Evolutionary conservation across 768 basidiomycete genomes (phyloP).

Genomic region (Boletus reticuloceps): DNA sequence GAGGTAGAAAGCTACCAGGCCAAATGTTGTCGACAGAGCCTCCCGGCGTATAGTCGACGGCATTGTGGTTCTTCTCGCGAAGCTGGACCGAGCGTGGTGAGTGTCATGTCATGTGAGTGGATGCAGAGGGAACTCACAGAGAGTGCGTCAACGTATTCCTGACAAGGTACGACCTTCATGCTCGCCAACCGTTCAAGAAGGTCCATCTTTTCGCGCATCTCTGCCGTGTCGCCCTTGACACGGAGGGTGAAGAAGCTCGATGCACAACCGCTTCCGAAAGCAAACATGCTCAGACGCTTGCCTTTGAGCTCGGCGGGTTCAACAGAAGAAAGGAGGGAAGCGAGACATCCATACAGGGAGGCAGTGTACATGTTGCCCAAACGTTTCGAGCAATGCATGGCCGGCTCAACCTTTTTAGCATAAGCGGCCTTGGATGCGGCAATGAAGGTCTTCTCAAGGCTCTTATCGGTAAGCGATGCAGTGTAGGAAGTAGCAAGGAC

Average conservation of each 20-base stretch:
- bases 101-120: background rate
- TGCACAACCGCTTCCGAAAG: constrained; percentile 96
- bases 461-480: constrained; percentile 88
- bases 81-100: constrained; percentile 50
- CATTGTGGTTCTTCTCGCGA: constrained; percentile 96
- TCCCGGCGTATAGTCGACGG: constrained; percentile 76
- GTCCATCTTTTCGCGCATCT: constrained; percentile 80
- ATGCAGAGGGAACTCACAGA: constrained; percentile 41
- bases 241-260: constrained; percentile 87
- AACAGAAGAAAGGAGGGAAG: constrained; percentile 75
- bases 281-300: constrained; percentile 91
- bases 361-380: constrained; percentile 99
- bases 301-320: constrained; percentile 66
- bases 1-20: constrained; percentile 93
- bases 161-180: constrained; percentile 90
- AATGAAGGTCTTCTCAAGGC: constrained; percentile 92
- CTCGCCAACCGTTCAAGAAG: constrained; percentile 70
- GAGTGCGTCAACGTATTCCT: constrained; percentile 88
- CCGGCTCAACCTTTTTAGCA: constrained; percentile 70
- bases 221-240: constrained; percentile 83
- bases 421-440: constrained; percentile 73
- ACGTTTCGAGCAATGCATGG: constrained; percentile 83
- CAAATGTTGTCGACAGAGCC: constrained; percentile 92
- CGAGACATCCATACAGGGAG: constrained; percentile 91
- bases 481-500: constrained; percentile 64